Evolutionary conservation across 2,329 filamentous ascomycete genomes (phyloP).

Genomic region (Juglanconis sp.): DNA sequence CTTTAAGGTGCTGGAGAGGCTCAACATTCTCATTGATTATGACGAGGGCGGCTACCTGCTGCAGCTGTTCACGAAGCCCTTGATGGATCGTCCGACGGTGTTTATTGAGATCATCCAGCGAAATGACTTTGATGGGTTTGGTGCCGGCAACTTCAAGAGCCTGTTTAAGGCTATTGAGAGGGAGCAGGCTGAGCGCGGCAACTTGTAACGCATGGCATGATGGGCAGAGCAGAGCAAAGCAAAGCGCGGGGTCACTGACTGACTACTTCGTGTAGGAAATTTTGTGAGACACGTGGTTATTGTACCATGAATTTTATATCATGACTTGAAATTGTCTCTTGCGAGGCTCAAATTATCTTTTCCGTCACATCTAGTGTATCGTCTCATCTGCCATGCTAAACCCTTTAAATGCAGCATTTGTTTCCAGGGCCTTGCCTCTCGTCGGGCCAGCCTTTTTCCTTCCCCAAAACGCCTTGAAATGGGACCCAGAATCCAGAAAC

Average conservation of each 20-base stretch:
- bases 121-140: constrained; percentile 86
- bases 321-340: too few species aligned
- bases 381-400: too few species aligned
- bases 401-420: neutral
- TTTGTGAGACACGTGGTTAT: too few species aligned
- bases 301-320: too few species aligned
- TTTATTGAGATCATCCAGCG: constrained; percentile 96
- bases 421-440: neutral
- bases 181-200: constrained; percentile 83
- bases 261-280: too few species aligned
- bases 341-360: too few species aligned
- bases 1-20: constrained; percentile 68
- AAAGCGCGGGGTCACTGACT: neutral
- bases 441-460: neutral
- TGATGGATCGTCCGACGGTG: constrained; percentile 92
- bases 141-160: constrained; percentile 93
- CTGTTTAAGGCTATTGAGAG: constrained; percentile 93
- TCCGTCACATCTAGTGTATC: too few species aligned
- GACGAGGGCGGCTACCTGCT: constrained; percentile 85
- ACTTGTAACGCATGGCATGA: constrained; percentile 51
- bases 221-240: neutral
- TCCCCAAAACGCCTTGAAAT: constrained; percentile 1
- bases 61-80: constrained; percentile 76
- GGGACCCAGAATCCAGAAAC: constrained; percentile 17
- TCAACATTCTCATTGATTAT: constrained; percentile 93